Percentiles rank a stretch among this genome's conserved stretches.
Conservation (phyloP, 192 early-diverging fungal genomes). For the Thoreauomyces humboldtii region DNA sequence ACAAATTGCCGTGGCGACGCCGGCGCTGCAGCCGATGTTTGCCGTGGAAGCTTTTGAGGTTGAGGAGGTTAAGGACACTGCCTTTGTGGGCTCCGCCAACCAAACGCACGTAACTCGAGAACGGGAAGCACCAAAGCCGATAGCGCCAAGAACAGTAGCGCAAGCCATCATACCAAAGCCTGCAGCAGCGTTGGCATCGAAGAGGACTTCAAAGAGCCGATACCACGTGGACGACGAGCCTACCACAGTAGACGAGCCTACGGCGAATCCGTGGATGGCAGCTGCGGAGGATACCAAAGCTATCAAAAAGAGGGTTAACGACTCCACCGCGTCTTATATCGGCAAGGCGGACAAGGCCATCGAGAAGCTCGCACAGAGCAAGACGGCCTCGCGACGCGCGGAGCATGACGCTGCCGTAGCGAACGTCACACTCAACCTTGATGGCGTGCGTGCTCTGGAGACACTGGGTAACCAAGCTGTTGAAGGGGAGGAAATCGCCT, state of each 20-base stretch:
- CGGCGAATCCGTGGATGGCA: slow-evolving; percentile 87
- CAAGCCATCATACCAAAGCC: too few species aligned
- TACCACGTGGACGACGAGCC: not conserved
- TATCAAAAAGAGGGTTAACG: slow-evolving; percentile 54
- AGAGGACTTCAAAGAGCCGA: not conserved
- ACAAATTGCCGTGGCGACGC: not conserved
- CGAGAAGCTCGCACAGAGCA: slow-evolving; percentile 64
- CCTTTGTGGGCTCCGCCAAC: slow-evolving; percentile 26
- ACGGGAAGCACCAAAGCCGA: too few species aligned
- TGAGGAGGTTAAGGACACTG: slow-evolving; percentile 15
- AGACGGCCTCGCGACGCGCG: slow-evolving; percentile 32
- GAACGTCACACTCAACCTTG: slow-evolving; percentile 69
- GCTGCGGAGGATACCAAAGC: slow-evolving; percentile 34
- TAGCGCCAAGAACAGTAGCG: too few species aligned
- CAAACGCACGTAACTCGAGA: not conserved
- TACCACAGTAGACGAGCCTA: too few species aligned
- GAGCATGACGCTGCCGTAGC: slow-evolving; percentile 42
- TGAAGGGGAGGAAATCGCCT: too few species aligned
- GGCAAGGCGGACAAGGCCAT: slow-evolving; percentile 64
- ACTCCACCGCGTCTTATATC: slow-evolving; percentile 32
- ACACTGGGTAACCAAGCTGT: not conserved
- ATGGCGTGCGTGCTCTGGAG: slow-evolving; percentile 59
- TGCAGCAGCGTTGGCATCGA: too few species aligned
- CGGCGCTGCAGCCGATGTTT: slow-evolving; percentile 11
- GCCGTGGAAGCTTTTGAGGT: slow-evolving; percentile 20